Base-by-base conservation (phyloP, 306 rosid species). In the Fagus crenata region DNA sequence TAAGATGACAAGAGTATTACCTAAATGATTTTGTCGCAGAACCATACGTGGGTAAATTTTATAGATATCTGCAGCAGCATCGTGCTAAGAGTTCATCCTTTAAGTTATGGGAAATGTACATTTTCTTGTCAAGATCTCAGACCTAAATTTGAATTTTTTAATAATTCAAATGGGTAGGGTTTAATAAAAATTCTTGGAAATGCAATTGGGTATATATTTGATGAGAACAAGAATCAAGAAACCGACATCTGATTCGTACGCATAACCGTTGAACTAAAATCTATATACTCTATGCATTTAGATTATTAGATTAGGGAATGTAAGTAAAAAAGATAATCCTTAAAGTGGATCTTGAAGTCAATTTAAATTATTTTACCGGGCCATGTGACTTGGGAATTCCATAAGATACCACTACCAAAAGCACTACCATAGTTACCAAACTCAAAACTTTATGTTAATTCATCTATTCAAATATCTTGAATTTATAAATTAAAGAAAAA, bases 91-190 rank as follows among this genome's bases (percentile, higher is more conserved):
- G 56, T 51, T 6, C 56, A 51, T 51, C 3, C 46, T 7, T 64
- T 76, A 71, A 18, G 67, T 53, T 65, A 4, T 76, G 80, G 51
- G 15, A 76, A 67, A 28, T 28, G 56, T 77, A 42, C n/a, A 76
- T 33, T 39, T 76, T 58, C 33, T 76, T 28, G 74, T 14, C 54
- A 67, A 39, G 6, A 4, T 65, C 74, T 28, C 14, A 13, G 2
- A 76, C 56, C 80, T 40, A 76, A 67, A 22, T 67, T 46, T 28
- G 22, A 64, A 61, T 75, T 6, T 2, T 7, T 64, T 63, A 63
- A 33, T 63, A 36, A 36, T 63, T 63, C 43, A 35, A 35, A 63
- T 6, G 42, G 12, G 13, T 59, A 31, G 65, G 65, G 31, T 61
- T 61, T 1, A 61, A 46, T 46, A 46, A 7, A 7, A 12, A 61